Evolutionary conservation across 768 basidiomycete species (phyloP), one percentile per base, ranked within the genome.

Genomic region (Melanogaster broomeanus): DNA sequence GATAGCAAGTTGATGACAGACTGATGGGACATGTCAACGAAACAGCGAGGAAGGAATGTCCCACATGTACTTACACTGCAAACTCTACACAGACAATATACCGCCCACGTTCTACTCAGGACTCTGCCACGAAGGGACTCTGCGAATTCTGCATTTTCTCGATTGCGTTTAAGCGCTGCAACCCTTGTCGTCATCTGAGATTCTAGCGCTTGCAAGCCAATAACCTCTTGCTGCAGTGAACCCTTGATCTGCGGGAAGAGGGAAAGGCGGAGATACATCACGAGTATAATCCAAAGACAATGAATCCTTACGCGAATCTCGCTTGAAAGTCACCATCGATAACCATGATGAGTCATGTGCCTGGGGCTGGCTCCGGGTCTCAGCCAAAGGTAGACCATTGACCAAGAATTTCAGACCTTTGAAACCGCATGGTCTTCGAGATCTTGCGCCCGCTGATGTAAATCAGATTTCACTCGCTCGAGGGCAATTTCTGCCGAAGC

Each of bases 81-180:
- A 35, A 84, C 77, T 44, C 89, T 79, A 30, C 82, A 72, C 4
- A 81, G 64, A 57, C 87, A 91, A 64, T 90, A 91, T 3, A 81
- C 51, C 11, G 85, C 85, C 63, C 90, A 89, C 6, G 81, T 16
- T 12, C 73, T 66, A 24, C 82, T 75, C 56, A 78, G 68, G 3
- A 83, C 43, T 45, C 68, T 74, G 1, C 89, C 88, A 51, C 71
- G 74, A 45, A 86, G 63, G 0, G 88, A 88, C 4, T 67, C 60
- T 5, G 79, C 66, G 56, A 78, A 86, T 59, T 73, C 68, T 31
- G 75, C 79, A 24, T 73, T 65, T 33, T 80, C 75, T 18, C 77
- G 79, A 8, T 77, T 73, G 38, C 72, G 71, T 35, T 77, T 77
- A 38, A 88, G 68, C 2, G 66, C 64, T 33, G 80, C 76, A 4